Base-by-base conservation (phyloP, 1,284 basidiomycete genomes). In the Cryptococcus sp. region DNA sequence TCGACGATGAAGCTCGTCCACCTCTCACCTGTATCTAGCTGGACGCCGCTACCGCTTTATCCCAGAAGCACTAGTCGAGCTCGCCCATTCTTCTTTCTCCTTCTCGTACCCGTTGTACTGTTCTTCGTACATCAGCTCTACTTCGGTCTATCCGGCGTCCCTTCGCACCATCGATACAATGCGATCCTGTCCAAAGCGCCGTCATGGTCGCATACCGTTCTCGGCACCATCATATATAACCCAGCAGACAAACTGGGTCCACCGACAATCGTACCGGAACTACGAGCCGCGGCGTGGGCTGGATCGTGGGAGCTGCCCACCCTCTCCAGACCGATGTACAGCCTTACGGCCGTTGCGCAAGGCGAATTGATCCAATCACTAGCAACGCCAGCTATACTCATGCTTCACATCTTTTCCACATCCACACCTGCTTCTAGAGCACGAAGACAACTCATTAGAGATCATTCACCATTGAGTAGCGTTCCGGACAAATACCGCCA, bases 341-440 rank as follows among this genome's bases (percentile, higher is more conserved):
- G 22, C 41, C 40, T 25, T 13, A 22, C 26, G 17, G 25, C 20
- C 1, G 13, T 41, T 17, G 29, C 29, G 29, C 29, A 34, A 13
- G 29, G 29, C 29, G 29, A 34, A 13, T 13, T 34, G 29, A 34
- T 34, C 29, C 26, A 45, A 17, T 15, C 40, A 34, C 26, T 58
- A 4, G 45, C 25, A 16, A 45, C 52, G 3, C 61, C 64, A 1
- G 64, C 59, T 2, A 43, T 73, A 23, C 38, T 70, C 11, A 69
- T 62, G 57, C 55, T 74, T 3, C 68, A 73, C 47, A 55, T 73
- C 47, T 72, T 74, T 53, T 68, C 67, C 3, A 69, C 56, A 20
- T 46, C 61, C 15, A 50, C 43, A 1, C n/a, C 46, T 2, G 20
- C 17, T n/a, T 55, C 54, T 6, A 48, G 50, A 10, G 26, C 45